Base-by-base conservation (phyloP, 2,329 filamentous ascomycete species). In the Paecilomyces dactylethromorphus region DNA sequence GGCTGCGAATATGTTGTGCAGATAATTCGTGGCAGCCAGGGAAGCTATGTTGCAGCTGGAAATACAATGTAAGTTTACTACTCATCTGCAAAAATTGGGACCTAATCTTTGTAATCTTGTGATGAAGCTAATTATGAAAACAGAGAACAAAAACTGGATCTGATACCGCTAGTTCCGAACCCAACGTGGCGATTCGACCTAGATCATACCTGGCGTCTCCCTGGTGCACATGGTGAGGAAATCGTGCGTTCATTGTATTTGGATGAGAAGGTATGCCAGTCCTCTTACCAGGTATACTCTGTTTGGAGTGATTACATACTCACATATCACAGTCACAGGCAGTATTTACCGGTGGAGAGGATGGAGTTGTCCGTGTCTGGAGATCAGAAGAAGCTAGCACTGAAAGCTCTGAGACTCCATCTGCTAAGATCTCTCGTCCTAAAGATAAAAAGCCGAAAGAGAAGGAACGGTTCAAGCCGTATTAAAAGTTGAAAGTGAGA, bases 1-100 rank as follows among this genome's bases (percentile, higher is more conserved):
- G 71, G 74, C 11, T 85, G 82, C 65, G 83, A 85, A 71, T 87
- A 87, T 68, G 78, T 86, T 4, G 80, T 83, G 21, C 81, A 84
- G 65, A 67, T 86, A 56, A 72, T 82, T 53, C 69, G 76, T 59
- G 71, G 76, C 35, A 74, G 73, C 8, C 73, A 73, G 57, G 73
- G 76, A 26, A 68, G 74, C 2, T 78, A 75, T 60, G 66, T 83
- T 58, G 81, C 75, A 5, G 76, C 76, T 22, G 81, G 81, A 10
- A 80, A 78, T 59, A 80, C 81, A 57, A 76, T 76, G 80, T 81
- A 70, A 54, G 73, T 69, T 26, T n/a, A n/a, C 13, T 1, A n/a
- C n/a, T 18, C 5, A 4, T n/a, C 18, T n/a, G 3, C 12, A 13
- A 10, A 13, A 45, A 54, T 56, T 15, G 22, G 33, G 56, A 24